These are phyloP conservation scores for Candida takata DNA, from an alignment of 805 yeast genomes.

Conservation along the genomic window DNA sequence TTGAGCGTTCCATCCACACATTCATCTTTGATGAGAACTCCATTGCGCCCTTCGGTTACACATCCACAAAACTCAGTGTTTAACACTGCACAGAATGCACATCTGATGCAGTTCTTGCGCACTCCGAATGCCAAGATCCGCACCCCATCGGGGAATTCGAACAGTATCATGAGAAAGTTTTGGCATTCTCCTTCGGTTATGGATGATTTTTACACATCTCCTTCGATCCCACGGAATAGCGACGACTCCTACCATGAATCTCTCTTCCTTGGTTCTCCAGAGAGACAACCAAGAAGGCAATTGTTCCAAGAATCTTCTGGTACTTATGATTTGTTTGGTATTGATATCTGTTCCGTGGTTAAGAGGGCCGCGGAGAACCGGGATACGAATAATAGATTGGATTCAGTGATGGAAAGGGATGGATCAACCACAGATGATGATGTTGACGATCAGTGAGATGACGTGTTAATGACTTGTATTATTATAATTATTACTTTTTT, in stretches of 20 bases:
- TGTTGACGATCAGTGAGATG: constrained; percentile 1
- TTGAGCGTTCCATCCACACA: constrained; percentile 4
- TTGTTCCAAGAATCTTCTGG: constrained; percentile 12
- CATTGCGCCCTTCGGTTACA: background rate
- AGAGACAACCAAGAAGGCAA: constrained; percentile 10
- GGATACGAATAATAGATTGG: constrained; percentile 2
- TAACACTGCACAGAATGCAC: background rate
- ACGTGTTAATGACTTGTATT: no score
- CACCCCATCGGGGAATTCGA: constrained; percentile 23
- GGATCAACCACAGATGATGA: constrained; percentile 13
- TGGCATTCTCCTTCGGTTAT: constrained; percentile 64
- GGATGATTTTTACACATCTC: constrained; percentile 61
- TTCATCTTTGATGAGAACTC: constrained; percentile 1
- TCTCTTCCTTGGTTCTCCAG: constrained; percentile 31
- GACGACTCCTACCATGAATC: constrained; percentile 24
- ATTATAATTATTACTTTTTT: background rate
- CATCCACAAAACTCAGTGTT: background rate
- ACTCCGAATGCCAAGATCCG: constrained; percentile 26
- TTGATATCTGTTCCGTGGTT: constrained; percentile 45
- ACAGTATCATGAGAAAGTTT: constrained; percentile 40
- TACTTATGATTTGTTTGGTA: constrained; percentile 45
- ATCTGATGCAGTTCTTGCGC: constrained; percentile 12
- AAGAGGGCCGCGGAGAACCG: constrained; percentile 34
- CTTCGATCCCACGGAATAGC: constrained; percentile 25
- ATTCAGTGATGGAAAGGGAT: constrained; percentile 1